Evolutionary conservation across 2,329 filamentous ascomycete genomes (phyloP).

Genomic region (Byssothecium circinans): DNA sequence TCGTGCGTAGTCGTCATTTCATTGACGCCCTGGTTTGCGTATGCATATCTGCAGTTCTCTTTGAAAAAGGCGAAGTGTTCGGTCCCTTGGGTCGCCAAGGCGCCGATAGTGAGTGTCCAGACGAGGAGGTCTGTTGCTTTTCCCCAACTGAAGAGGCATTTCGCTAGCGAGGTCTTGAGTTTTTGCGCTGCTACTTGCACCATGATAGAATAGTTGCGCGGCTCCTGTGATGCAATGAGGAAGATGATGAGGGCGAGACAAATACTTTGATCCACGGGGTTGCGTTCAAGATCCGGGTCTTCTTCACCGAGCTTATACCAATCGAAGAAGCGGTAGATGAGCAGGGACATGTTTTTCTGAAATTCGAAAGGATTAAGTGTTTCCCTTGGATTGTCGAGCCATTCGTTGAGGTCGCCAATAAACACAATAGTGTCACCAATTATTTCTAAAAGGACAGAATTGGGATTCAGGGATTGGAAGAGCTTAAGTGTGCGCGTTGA

Average conservation of each 20-base stretch:
- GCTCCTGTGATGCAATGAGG: constrained; percentile 24
- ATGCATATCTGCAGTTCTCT: constrained; percentile 16
- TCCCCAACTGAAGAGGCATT: constrained; percentile 22
- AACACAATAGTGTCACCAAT: constrained; percentile 22
- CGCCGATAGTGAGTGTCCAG: constrained; percentile 36
- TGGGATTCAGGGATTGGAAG: constrained; percentile 22
- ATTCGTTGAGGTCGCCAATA: constrained; percentile 23
- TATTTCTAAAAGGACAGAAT: constrained; percentile 21
- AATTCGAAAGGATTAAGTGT: constrained; percentile 31
- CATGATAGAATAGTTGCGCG: constrained; percentile 17
- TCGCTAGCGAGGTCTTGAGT: constrained; percentile 20
- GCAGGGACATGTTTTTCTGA: constrained; percentile 32
- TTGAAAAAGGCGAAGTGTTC: constrained; percentile 21
- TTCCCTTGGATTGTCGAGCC: constrained; percentile 18
- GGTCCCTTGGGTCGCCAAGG: constrained; percentile 22
- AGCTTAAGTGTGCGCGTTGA: constrained; percentile 18
- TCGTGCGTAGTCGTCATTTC: constrained; percentile 13
- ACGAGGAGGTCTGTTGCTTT: constrained; percentile 25
- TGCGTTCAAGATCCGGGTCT: neutral
- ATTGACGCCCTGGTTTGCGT: constrained; percentile 13
- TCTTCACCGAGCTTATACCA: constrained; percentile 28
- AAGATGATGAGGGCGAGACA: constrained; percentile 33
- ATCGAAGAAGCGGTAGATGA: constrained; percentile 30
- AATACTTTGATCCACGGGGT: constrained; percentile 25
- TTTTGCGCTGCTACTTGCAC: constrained; percentile 25